A percentile compares a stretch with the other conserved stretches of the same genome.
Evolutionary conservation across 257 asterid genomes (phyloP).

Genomic region (Gardenia jasminoides): DNA sequence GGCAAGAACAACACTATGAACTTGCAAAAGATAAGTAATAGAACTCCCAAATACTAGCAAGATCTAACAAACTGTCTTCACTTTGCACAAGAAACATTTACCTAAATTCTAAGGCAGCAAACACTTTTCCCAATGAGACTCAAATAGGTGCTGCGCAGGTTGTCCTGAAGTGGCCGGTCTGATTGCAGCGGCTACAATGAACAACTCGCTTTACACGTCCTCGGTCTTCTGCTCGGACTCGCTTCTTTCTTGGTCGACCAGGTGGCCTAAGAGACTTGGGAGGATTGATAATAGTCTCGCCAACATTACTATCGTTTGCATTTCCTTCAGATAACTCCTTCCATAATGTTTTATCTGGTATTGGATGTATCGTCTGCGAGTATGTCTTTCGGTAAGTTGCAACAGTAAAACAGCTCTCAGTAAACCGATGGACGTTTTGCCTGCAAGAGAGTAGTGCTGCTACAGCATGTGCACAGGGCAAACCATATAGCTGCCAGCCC

Average conservation of each 20-base stretch:
- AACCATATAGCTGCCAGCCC: slow-evolving; percentile 90
- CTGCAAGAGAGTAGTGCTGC: slow-evolving; percentile 90
- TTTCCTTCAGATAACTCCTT: slow-evolving; percentile 69
- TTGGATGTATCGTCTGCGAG: slow-evolving; percentile 88
- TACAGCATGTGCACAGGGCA: slow-evolving; percentile 99
- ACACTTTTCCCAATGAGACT: slow-evolving; percentile 21
- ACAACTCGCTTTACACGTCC: slow-evolving; percentile 87
- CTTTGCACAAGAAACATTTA: slow-evolving; percentile 6
- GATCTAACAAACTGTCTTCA: neutral
- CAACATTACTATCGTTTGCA: slow-evolving; percentile 32
- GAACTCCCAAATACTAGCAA: neutral
- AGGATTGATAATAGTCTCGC: slow-evolving; percentile 54
- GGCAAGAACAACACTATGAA: neutral
- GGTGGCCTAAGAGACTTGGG: slow-evolving; percentile 87
- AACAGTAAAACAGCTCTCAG: slow-evolving; percentile 93
- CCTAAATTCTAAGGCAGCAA: slow-evolving; percentile 6
- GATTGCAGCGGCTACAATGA: slow-evolving; percentile 96
- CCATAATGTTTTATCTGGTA: slow-evolving; percentile 85
- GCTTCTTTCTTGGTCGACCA: slow-evolving; percentile 83
- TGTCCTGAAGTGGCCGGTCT: slow-evolving; percentile 94
- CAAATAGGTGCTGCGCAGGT: slow-evolving; percentile 94
- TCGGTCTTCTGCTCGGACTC: slow-evolving; percentile 83
- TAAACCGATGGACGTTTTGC: slow-evolving; percentile 83
- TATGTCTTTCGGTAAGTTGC: slow-evolving; percentile 79
- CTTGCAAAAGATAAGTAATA: neutral